phyloP scores from a whole-genome alignment of 2,329 filamentous ascomycete species.

The Plectosphaerella cucumerina region DNA sequence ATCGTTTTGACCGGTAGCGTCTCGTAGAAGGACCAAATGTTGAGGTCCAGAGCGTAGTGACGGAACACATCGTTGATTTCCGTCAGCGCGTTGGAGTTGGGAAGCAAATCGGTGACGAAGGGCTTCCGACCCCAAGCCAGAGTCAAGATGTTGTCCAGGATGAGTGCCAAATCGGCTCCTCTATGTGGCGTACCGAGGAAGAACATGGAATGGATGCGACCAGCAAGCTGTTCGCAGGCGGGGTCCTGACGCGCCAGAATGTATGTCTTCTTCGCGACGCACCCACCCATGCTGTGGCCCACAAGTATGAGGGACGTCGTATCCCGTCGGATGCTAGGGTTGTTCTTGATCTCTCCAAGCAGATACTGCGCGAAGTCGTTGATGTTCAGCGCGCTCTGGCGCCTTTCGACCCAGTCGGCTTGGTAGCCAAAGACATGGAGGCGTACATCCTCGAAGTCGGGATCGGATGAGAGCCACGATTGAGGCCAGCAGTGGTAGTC shows the following conservation, averaged over 20 bases:
- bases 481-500: constrained; percentile 29
- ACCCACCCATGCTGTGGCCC: constrained; percentile 42
- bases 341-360: constrained; percentile 19
- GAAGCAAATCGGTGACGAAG: constrained; percentile 32
- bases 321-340: constrained; percentile 18
- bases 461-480: constrained; percentile 26
- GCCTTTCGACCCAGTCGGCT: constrained; percentile 19
- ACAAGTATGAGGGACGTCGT: constrained; percentile 33
- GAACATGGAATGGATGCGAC: constrained; percentile 26
- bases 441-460: constrained; percentile 22
- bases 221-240: neutral
- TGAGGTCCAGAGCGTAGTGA: constrained; percentile 27
- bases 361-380: constrained; percentile 28
- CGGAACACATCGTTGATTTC: constrained; percentile 39
- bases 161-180: constrained; percentile 30
- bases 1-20: constrained; percentile 20
- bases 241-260: neutral
- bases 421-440: constrained; percentile 32
- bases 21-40: constrained; percentile 43
- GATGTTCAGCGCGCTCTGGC: constrained; percentile 19
- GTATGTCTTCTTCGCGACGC: constrained; percentile 28
- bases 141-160: constrained; percentile 27
- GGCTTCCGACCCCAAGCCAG: constrained; percentile 24
- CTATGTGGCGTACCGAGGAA: constrained; percentile 38
- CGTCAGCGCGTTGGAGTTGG: constrained; percentile 27